These are phyloP conservation scores for Spathaspora passalidarum DNA, from an alignment of 805 yeast genomes.

Conservation along the genomic window DNA sequence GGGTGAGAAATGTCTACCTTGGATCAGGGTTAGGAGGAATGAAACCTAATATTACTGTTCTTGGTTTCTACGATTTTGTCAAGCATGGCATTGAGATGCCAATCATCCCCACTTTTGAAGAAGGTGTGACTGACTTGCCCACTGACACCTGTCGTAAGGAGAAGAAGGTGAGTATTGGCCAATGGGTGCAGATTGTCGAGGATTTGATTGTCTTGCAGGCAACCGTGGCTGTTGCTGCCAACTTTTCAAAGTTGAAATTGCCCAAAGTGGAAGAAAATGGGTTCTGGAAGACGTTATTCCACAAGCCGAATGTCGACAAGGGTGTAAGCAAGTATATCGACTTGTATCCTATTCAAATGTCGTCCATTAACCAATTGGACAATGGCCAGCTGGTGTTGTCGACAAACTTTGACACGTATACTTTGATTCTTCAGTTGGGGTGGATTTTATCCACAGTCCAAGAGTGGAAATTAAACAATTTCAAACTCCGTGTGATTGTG, in stretches of 20 bases:
- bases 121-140: slow-evolving; percentile 46
- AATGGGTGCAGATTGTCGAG: slow-evolving; percentile 92
- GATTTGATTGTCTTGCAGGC: slow-evolving; percentile 86
- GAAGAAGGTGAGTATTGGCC: slow-evolving; percentile 61
- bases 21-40: slow-evolving; percentile 98
- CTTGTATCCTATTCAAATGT: slow-evolving; percentile 95
- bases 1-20: slow-evolving; percentile 84
- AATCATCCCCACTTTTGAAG: slow-evolving; percentile 13
- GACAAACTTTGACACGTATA: slow-evolving; percentile 93
- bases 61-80: slow-evolving; percentile 79
- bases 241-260: slow-evolving; percentile 65
- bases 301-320: not conserved
- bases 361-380: slow-evolving; percentile 68
- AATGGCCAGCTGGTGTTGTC: slow-evolving; percentile 70
- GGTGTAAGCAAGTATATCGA: slow-evolving; percentile 62
- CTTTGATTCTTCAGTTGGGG: slow-evolving; percentile 88
- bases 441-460: slow-evolving; percentile 92
- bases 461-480: slow-evolving; percentile 75
- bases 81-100: slow-evolving; percentile 38
- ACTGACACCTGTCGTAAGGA: slow-evolving; percentile 79
- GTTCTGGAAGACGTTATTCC: not conserved
- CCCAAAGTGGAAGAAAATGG: slow-evolving; percentile 41
- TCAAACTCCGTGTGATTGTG: slow-evolving; percentile 74
- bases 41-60: slow-evolving; percentile 92
- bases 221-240: slow-evolving; percentile 91